A percentile compares a stretch with the other conserved stretches of the same genome.
These are phyloP conservation scores for Thelonectria olida DNA, from an alignment of 2,329 filamentous ascomycete genomes.

Conservation along the genomic window DNA sequence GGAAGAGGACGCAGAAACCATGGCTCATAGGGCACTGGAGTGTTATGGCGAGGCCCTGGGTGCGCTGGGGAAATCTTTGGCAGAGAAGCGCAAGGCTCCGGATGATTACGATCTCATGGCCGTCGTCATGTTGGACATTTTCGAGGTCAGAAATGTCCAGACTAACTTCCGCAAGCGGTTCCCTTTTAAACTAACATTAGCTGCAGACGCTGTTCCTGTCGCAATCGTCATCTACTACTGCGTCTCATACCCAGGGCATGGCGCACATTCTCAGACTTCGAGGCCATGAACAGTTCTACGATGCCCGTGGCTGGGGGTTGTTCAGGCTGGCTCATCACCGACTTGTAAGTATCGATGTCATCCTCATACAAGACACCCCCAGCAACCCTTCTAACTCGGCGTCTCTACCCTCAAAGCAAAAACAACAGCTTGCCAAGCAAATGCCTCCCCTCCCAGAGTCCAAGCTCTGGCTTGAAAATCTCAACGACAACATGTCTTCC, in stretches of 20 bases:
- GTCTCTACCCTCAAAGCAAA: constrained; percentile 37
- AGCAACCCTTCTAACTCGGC: not conserved
- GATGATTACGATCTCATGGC: constrained; percentile 53
- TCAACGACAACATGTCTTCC: constrained; percentile 38
- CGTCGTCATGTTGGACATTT: constrained; percentile 51
- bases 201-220: constrained; percentile 46
- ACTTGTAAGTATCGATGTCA: constrained; percentile 28
- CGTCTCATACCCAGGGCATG: constrained; percentile 51
- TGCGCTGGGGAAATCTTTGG: constrained; percentile 45
- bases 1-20: constrained; percentile 26
- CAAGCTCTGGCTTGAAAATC: constrained; percentile 40
- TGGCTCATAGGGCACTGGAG: constrained; percentile 42
- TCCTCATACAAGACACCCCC: not conserved
- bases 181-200: not conserved
- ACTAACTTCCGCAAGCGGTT: too few species aligned
- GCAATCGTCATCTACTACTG: constrained; percentile 28
- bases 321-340: constrained; percentile 52
- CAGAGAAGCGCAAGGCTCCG: constrained; percentile 42
- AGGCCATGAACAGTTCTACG: constrained; percentile 46
- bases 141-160: constrained; percentile 43
- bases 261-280: constrained; percentile 50
- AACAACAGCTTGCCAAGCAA: constrained; percentile 47
- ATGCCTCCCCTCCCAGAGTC: constrained; percentile 41
- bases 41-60: constrained; percentile 48
- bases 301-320: constrained; percentile 49